Evolutionary conservation across 192 early-diverging fungal species (phyloP), one percentile per base, ranked within the genome.

Genomic region (Backusella australiensis): DNA sequence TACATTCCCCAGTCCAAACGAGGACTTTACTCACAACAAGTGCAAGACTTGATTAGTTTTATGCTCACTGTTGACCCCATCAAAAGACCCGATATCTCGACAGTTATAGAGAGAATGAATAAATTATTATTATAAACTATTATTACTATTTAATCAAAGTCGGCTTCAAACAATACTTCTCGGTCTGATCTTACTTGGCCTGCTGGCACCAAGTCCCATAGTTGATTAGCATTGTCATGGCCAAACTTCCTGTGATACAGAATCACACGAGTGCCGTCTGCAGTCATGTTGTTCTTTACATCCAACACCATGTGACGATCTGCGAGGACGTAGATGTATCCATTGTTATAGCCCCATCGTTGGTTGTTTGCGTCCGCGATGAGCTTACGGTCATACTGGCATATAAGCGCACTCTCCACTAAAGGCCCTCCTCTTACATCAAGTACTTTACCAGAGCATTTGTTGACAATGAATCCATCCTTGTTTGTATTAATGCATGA

Each of bases 41-140:
- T 94, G 35, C 73, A 70, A 8, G 78, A 88, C 52, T 71, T 92
- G 11, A 82, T 94, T 41, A 80, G 76, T 34, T 84, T 77, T 46
- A 90, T 93, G 90, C 74, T 93, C 35, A 83, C 82, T 4, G 87
- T 89, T 0, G 90, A 93, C 23, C 86, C 91, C 7, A 69, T 76
- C 11, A 52, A 82, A 72, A 83, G 92, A 12, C 87, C 90, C 21
- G 87, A 89, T 76, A 89, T 93, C 23, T 35, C 19, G 3, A 36
- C 35, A 69, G 67, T 69, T 39, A 23, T 69, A 69, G 36, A 69
- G 12, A 21, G 19, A 69, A 41, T 69, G 6, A 38, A 69, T 75
- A 52, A 36, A 59, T 26, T 59, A 59, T 59, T 59, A 59, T 59
- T 38, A 38, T 38, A 38, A 38, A 38, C 32, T 0, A 32, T 3